phyloP scores from a whole-genome alignment of 2,329 filamentous ascomycete species.

The Allantophomopsis lycopodina region DNA sequence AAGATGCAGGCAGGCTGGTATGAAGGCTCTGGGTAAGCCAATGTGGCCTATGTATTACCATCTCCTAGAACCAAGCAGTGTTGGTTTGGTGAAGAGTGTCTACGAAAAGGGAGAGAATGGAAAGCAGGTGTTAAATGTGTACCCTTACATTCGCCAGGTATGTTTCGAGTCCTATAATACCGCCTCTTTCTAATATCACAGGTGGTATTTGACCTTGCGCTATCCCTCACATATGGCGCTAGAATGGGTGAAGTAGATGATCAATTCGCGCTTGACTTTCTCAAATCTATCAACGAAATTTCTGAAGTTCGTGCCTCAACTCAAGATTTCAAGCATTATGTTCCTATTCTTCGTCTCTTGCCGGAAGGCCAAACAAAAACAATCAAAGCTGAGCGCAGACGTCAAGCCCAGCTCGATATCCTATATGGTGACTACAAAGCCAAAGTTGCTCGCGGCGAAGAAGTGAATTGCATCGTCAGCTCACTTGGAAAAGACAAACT shows the following conservation, averaged over 20 bases:
- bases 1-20: conserved; percentile 10
- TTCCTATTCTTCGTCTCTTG: conserved; percentile 8
- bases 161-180: too few species aligned
- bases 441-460: conserved; percentile 6
- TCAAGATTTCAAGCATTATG: conserved; percentile 9
- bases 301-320: conserved; percentile 12
- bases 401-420: conserved; percentile 4
- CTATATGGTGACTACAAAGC: conserved; percentile 5
- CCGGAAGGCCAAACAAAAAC: conserved; percentile 5
- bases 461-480: conserved; percentile 8
- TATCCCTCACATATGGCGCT: conserved; percentile 12
- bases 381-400: conserved; percentile 4
- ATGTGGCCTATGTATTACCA: conserved; percentile 13
- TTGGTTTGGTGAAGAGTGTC: conserved; percentile 4
- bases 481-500: conserved; percentile 9
- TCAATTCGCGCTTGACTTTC: conserved; percentile 8
- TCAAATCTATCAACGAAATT: conserved; percentile 10
- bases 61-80: conserved; percentile 9
- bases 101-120: conserved; percentile 8
- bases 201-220: conserved; percentile 11
- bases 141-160: conserved; percentile 7
- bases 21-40: conserved; percentile 10
- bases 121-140: conserved; percentile 7
- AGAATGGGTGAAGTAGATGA: conserved; percentile 11
- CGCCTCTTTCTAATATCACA: too few species aligned